Base-by-base conservation (phyloP, 148 eudicot species). In the Camellia granthamiana region DNA sequence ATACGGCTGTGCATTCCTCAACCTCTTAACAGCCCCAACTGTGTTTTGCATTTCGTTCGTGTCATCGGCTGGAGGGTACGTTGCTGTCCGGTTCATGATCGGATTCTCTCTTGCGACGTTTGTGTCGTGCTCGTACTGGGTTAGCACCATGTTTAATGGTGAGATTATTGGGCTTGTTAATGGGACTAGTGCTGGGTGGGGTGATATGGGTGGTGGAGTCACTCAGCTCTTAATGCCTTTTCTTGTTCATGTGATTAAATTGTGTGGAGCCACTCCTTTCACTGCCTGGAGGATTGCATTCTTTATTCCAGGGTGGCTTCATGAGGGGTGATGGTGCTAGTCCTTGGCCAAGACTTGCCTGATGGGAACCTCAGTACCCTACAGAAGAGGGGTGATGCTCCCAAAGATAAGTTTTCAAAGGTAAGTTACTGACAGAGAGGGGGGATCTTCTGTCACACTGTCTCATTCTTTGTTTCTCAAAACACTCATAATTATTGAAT, bases 271-370 rank as follows among this genome's bases (percentile, higher is more conserved):
- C 7, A 83, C 88, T 7, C 89, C 89, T 0, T 88, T 84, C 69
- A 86, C 87, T 0, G 91, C 91, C 5, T 89, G 91, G 91, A 81
- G 91, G 80, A 86, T 89, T 38, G 91, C 91, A 6, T 89, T 89
- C 60, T 84, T 86, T 78, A 77, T 89, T 23, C 91, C 89, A 0
- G 91, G 91, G 0, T 89, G 87, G 78, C 68, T 83, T 21, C 88
- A 89, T 77, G 44, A 19, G 91, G 91, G 5, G 56, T 89, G 0
- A n/a, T 85, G 85, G 91, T 89, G 2, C 67, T 89, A 59, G 85
- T 82, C 41, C 82, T 89, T 8, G 91, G 91, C 44, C 91, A 87
- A 21, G 91, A 89, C 65, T 78, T 89, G 78, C 89, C 91, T 18
- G 91, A 89, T 77, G 91, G 91, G 0, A 89, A 89, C 79, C 88